Conservation (phyloP, 371 early-diverging fungal genomes). For the Batrachochytrium dendrobatidis region DNA sequence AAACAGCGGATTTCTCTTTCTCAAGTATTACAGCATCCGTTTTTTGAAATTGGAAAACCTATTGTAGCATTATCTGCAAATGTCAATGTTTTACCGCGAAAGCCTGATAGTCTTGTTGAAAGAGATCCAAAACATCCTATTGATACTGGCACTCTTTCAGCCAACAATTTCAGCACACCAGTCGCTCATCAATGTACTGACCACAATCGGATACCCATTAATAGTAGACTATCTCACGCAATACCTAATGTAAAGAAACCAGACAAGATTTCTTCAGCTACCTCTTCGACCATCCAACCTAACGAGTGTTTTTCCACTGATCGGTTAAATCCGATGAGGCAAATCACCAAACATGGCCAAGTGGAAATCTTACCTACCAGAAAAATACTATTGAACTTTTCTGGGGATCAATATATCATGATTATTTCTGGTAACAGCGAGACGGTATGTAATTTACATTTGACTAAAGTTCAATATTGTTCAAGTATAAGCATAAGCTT, state of each 20-base stretch:
- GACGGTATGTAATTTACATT: constrained; percentile 6
- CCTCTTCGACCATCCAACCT: too few relatives aligned
- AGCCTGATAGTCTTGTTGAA: too few relatives aligned
- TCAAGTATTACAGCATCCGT: constrained; percentile 24
- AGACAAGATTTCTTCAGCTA: too few relatives aligned
- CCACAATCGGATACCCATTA: too few relatives aligned
- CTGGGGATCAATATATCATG: constrained; percentile 26
- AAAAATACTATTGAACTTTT: constrained; percentile 35
- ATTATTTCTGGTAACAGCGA: constrained; percentile 31
- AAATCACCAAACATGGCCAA: constrained; percentile 42
- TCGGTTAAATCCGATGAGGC: constrained; percentile 42
- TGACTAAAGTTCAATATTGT: too few relatives aligned
- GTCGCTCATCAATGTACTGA: too few relatives aligned
- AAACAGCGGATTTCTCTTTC: constrained; percentile 24
- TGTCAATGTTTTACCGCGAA: not conserved
- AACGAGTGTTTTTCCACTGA: constrained; percentile 32
- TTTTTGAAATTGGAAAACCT: constrained; percentile 21
- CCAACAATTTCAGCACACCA: too few relatives aligned
- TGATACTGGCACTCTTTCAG: too few relatives aligned
- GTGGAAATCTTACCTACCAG: constrained; percentile 33
- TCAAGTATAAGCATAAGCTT: too few relatives aligned
- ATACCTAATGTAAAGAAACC: too few relatives aligned
- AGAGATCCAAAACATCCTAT: too few relatives aligned
- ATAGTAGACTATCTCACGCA: constrained; percentile 1
- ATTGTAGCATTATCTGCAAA: constrained; percentile 6